Percentiles rank a stretch among this genome's conserved stretches.
Conservation (phyloP, 2,329 filamentous ascomycete genomes). For the Trichoderma lentiforme region DNA sequence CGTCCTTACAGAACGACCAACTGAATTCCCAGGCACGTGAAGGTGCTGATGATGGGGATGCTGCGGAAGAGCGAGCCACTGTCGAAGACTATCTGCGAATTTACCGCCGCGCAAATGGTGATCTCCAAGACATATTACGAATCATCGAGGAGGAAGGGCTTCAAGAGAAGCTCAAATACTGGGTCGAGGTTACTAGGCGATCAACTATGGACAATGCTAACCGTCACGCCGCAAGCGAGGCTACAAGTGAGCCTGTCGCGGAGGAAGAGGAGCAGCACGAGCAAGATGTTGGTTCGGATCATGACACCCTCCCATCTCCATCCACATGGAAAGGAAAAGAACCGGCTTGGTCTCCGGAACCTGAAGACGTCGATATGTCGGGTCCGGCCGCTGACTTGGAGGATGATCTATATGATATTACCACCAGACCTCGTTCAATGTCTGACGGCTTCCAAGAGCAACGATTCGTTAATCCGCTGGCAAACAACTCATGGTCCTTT, state of each 20-base stretch:
- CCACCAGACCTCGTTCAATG: conserved; percentile 48
- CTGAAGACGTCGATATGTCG: conserved; percentile 13
- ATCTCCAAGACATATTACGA: conserved; percentile 55
- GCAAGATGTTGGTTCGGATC: neutral
- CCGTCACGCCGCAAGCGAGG: neutral
- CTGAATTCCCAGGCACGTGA: neutral
- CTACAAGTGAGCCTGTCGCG: neutral
- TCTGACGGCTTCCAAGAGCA: conserved; percentile 54
- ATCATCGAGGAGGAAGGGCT: conserved; percentile 61
- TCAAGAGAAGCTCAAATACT: conserved; percentile 56
- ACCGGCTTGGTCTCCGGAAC: conserved; percentile 18
- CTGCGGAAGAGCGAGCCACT: conserved; percentile 22
- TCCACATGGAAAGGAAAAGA: conserved; percentile 29
- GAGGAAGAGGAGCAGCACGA: neutral
- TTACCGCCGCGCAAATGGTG: conserved; percentile 58
- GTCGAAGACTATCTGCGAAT: conserved; percentile 46
- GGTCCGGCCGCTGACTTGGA: conserved; percentile 18
- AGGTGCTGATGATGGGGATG: neutral
- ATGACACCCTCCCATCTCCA: neutral
- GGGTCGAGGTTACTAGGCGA: conserved; percentile 51
- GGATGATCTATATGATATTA: conserved; percentile 17
- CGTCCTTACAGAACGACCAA: neutral
- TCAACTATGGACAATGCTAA: conserved; percentile 27
- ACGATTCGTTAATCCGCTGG: conserved; percentile 49
- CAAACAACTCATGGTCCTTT: conserved; percentile 61